Evolutionary conservation across 371 early-diverging fungal species (phyloP).

Genomic region (Lichtheimia ramosa): DNA sequence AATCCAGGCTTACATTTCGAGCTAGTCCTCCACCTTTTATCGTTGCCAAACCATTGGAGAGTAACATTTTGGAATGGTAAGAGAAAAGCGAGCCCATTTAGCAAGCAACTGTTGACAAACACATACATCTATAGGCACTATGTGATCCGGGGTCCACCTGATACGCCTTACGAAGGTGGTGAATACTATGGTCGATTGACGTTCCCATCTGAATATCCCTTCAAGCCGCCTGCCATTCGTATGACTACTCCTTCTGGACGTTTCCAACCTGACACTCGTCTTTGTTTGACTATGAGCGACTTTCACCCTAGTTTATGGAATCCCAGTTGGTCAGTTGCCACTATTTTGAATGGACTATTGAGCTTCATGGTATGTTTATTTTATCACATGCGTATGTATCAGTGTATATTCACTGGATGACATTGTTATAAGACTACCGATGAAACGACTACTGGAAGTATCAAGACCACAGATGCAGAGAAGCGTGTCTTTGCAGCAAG

Average conservation of each 20-base stretch:
- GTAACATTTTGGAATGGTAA: conserved; percentile 95
- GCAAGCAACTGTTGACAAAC: too few relatives aligned
- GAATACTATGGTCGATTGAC: conserved; percentile 93
- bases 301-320: conserved; percentile 95
- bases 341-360: conserved; percentile 92
- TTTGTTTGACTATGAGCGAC: conserved; percentile 95
- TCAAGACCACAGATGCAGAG: conserved; percentile 76
- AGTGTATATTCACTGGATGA: too few relatives aligned
- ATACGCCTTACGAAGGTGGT: conserved; percentile 89
- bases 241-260: conserved; percentile 93
- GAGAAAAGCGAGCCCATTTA: not conserved
- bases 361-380: conserved; percentile 85
- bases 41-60: conserved; percentile 89
- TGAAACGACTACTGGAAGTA: conserved; percentile 90
- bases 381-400: too few relatives aligned
- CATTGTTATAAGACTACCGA: conserved; percentile 61
- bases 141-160: conserved; percentile 91
- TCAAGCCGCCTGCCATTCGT: conserved; percentile 92
- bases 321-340: conserved; percentile 95
- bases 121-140: conserved; percentile 74
- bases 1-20: conserved; percentile 1
- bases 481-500: conserved; percentile 75
- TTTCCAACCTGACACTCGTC: conserved; percentile 86
- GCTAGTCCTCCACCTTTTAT: conserved; percentile 69
- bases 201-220: conserved; percentile 97